Conservation (phyloP, 2,329 filamentous ascomycete genomes). For the Calonectria pseudoreteaudii region DNA sequence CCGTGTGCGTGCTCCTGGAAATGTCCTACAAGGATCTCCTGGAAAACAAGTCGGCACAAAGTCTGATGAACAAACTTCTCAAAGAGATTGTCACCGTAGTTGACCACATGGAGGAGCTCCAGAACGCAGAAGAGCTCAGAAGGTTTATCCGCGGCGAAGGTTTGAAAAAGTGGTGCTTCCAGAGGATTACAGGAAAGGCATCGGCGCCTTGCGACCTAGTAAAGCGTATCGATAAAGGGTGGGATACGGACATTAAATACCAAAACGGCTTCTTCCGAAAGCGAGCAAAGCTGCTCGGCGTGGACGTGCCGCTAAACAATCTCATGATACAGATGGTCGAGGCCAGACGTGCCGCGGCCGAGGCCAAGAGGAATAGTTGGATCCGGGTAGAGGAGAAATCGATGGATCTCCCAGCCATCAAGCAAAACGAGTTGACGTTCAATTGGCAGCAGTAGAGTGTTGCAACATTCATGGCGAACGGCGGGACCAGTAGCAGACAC, state of each 20-base stretch:
- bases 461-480: constrained; percentile 5
- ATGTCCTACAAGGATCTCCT: constrained; percentile 78
- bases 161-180: constrained; percentile 69
- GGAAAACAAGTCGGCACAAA: constrained; percentile 73
- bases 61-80: constrained; percentile 77
- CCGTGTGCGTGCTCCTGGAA: constrained; percentile 83
- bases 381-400: constrained; percentile 53
- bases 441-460: neutral
- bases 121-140: constrained; percentile 67
- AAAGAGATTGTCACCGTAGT: constrained; percentile 81
- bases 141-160: constrained; percentile 68
- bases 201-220: constrained; percentile 73
- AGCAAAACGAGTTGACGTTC: neutral
- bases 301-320: constrained; percentile 79
- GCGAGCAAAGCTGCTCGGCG: constrained; percentile 77
- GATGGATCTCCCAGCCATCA: constrained; percentile 7
- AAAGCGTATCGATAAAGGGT: constrained; percentile 70
- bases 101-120: constrained; percentile 78
- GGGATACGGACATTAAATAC: constrained; percentile 81
- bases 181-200: constrained; percentile 56
- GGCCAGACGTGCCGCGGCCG: constrained; percentile 66
- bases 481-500: neutral
- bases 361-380: constrained; percentile 46
- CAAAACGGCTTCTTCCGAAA: constrained; percentile 89
- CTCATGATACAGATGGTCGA: constrained; percentile 79